These are phyloP conservation scores for Carnegiea gigantea DNA, from an alignment of 179 eudicot species.

Conservation along the genomic window DNA sequence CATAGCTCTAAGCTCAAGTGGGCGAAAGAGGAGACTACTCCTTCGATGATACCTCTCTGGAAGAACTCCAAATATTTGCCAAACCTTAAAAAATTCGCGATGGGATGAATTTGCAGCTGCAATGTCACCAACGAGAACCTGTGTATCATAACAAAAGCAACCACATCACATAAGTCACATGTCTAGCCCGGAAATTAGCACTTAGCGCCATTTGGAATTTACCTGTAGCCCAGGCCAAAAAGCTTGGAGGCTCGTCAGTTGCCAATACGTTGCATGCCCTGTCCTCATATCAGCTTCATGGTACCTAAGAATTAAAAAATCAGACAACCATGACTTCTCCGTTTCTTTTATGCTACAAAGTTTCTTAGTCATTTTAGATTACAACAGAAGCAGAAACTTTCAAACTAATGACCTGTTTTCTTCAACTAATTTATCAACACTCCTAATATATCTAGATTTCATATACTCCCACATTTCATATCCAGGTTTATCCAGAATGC, in stretches of 20 bases:
- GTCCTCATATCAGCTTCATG: conserved; percentile 99
- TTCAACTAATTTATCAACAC: neutral
- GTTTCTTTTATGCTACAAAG: neutral
- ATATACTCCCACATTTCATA: neutral
- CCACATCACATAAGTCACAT: conserved; percentile 15
- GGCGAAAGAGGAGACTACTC: neutral
- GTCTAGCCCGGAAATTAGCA: conserved; percentile 1
- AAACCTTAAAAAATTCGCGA: conserved; percentile 82
- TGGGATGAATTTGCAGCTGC: conserved; percentile 91
- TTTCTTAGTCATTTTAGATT: neutral
- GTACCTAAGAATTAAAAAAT: conserved; percentile 53
- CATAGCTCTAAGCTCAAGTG: conserved; percentile 5
- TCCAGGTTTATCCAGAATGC: neutral
- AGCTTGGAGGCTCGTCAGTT: conserved; percentile 97
- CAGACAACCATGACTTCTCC: neutral
- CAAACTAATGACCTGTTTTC: neutral
- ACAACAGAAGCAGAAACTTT: neutral
- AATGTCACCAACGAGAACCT: conserved; percentile 96
- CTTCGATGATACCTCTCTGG: conserved; percentile 72
- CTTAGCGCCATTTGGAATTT: conserved; percentile 23
- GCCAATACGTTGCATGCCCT: conserved; percentile 93
- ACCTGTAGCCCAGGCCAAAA: conserved; percentile 99
- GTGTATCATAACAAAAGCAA: conserved; percentile 19
- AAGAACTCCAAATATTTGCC: conserved; percentile 84
- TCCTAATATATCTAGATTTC: neutral